These are phyloP conservation scores for Apostasia ramifera DNA, from an alignment of 106 monocot species.

Conservation along the genomic window DNA sequence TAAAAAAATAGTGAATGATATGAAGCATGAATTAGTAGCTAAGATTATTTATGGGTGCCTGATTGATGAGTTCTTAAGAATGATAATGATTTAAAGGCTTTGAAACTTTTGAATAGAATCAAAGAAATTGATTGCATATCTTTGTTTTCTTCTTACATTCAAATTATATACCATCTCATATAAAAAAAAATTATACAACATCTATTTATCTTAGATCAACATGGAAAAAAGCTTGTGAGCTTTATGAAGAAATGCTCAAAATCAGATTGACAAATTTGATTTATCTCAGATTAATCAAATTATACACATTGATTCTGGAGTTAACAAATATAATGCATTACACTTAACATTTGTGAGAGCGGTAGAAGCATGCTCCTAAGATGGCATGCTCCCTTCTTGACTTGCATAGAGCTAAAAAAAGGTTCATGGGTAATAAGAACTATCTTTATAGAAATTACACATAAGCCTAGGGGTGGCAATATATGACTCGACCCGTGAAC, in stretches of 20 bases:
- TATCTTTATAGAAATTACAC: too few species aligned
- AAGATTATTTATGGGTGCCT: slow-evolving; percentile 29
- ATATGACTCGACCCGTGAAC: too few species aligned
- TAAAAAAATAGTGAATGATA: slow-evolving; percentile 24
- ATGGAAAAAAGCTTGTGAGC: slow-evolving; percentile 36
- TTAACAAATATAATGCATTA: too few species aligned
- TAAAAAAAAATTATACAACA: slow-evolving; percentile 35
- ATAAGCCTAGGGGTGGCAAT: too few species aligned
- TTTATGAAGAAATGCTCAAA: slow-evolving; percentile 55
- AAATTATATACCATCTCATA: too few species aligned
- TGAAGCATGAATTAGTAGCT: slow-evolving; percentile 18
- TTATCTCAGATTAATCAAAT: too few species aligned
- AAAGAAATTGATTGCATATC: slow-evolving; percentile 24
- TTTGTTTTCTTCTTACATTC: slow-evolving; percentile 45
- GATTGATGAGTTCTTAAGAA: slow-evolving; percentile 46
- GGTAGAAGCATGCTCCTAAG: too few species aligned
- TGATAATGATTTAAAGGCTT: slow-evolving; percentile 29
- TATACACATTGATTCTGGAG: too few species aligned
- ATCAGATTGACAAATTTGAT: neutral
- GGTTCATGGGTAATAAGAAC: too few species aligned
- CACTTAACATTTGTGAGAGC: too few species aligned
- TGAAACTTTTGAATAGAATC: slow-evolving; percentile 28
- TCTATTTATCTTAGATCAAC: slow-evolving; percentile 35
- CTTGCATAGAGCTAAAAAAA: too few species aligned
- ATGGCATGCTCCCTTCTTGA: too few species aligned